A percentile compares a stretch with the other conserved stretches of the same genome.
Evolutionary conservation across 805 yeast genomes (phyloP).

Genomic region (Saccharomycopsis babjevae): DNA sequence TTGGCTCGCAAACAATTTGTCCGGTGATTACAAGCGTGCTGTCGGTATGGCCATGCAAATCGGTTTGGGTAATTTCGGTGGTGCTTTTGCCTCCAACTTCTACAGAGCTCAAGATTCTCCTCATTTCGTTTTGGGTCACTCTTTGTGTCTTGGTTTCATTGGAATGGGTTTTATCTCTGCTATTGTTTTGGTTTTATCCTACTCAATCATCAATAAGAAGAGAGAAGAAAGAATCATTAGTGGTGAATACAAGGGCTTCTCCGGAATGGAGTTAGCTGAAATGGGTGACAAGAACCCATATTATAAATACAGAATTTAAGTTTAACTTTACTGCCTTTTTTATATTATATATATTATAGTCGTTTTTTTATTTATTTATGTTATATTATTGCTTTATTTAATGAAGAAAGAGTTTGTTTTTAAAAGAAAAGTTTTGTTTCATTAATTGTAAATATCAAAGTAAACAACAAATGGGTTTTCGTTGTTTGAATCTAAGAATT

Average conservation of each 20-base stretch:
- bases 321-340: too few species aligned
- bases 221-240: slow-evolving; percentile 23
- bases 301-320: slow-evolving; percentile 25
- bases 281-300: slow-evolving; percentile 37
- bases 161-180: slow-evolving; percentile 25
- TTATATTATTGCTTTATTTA: not conserved
- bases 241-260: slow-evolving; percentile 26
- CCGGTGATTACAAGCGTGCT: slow-evolving; percentile 30
- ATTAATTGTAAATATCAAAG: not conserved
- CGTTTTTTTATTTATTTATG: not conserved
- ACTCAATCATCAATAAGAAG: slow-evolving; percentile 22
- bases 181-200: slow-evolving; percentile 21
- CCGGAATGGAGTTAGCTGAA: slow-evolving; percentile 25
- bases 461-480: too few species aligned
- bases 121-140: slow-evolving; percentile 26
- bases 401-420: not conserved
- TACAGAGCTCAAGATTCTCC: slow-evolving; percentile 24
- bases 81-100: slow-evolving; percentile 29
- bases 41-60: slow-evolving; percentile 32
- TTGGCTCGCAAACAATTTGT: slow-evolving; percentile 30
- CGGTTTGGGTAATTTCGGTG: slow-evolving; percentile 31
- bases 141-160: slow-evolving; percentile 27
- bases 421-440: not conserved
- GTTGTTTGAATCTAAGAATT: too few species aligned
- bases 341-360: not conserved